phyloP scores from a whole-genome alignment of 164 flowering plant species.

The Piper betle region DNA sequence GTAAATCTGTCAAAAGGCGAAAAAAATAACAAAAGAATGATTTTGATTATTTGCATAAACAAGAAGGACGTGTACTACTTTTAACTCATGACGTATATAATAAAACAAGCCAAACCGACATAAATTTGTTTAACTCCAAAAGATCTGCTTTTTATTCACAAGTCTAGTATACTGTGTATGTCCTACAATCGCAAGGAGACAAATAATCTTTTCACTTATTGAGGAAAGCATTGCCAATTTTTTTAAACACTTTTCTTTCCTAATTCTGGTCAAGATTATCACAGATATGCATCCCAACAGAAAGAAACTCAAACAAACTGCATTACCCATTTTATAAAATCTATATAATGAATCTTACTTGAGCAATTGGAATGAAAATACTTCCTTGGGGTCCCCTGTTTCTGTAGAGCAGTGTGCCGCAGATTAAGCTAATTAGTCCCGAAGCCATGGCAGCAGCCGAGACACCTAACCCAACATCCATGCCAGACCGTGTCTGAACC shows the following conservation, averaged over 20 bases:
- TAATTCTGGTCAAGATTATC: too few relatives aligned
- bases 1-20: not conserved
- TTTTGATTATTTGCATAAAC: not conserved
- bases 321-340: not conserved
- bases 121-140: too few relatives aligned
- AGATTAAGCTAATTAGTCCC: conserved; percentile 59
- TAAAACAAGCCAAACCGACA: not conserved
- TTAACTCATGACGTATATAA: not conserved
- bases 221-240: too few relatives aligned
- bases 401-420: conserved; percentile 51
- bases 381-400: conserved; percentile 77
- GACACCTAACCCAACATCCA: conserved; percentile 86
- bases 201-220: too few relatives aligned
- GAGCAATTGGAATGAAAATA: conserved; percentile 79
- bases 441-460: conserved; percentile 82
- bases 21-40: not conserved
- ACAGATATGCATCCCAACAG: too few relatives aligned
- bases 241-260: too few relatives aligned
- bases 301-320: too few relatives aligned
- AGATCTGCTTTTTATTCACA: too few relatives aligned
- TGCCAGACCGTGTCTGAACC: conserved; percentile 86
- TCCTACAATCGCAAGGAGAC: too few relatives aligned
- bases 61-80: not conserved
- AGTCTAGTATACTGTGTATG: too few relatives aligned
- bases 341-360: conserved; percentile 25